Conservation (phyloP, 345 rosid species). For the Nephelium lappaceum region DNA sequence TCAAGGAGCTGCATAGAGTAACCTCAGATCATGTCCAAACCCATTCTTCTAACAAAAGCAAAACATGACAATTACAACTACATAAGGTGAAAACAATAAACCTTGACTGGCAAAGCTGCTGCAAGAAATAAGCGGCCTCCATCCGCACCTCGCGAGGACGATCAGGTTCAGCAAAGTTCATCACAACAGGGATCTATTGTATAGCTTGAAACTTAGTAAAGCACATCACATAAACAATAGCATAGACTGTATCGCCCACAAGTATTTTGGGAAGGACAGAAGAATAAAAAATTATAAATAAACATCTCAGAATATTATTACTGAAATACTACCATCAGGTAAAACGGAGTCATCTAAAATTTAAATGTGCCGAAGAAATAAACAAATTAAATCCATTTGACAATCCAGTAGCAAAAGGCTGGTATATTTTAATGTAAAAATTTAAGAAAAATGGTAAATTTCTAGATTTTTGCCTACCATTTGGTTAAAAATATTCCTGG, state of each 20-base stretch:
- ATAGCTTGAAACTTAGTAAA: constrained; percentile 9
- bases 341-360: not conserved
- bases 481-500: not conserved
- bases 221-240: not conserved
- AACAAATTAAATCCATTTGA: not conserved
- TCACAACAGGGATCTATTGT: constrained; percentile 81
- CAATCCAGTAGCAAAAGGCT: not conserved
- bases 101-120: constrained; percentile 99
- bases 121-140: constrained; percentile 94
- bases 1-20: constrained; percentile 68
- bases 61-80: constrained; percentile 9
- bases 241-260: not conserved
- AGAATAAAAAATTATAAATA: not conserved
- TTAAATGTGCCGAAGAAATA: not conserved
- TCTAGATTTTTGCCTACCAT: not conserved
- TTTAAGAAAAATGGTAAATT: not conserved
- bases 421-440: not conserved
- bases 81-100: constrained; percentile 28
- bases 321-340: not conserved
- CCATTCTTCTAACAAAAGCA: constrained; percentile 4
- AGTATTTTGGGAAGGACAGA: not conserved
- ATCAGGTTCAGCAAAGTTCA: constrained; percentile 78
- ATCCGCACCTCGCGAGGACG: constrained; percentile 86
- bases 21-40: constrained; percentile 33
- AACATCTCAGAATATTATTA: not conserved